A percentile compares a stretch with the other conserved stretches of the same genome.
phyloP scores from a whole-genome alignment of 2,329 filamentous ascomycete genomes.

The Alternaria sp. region DNA sequence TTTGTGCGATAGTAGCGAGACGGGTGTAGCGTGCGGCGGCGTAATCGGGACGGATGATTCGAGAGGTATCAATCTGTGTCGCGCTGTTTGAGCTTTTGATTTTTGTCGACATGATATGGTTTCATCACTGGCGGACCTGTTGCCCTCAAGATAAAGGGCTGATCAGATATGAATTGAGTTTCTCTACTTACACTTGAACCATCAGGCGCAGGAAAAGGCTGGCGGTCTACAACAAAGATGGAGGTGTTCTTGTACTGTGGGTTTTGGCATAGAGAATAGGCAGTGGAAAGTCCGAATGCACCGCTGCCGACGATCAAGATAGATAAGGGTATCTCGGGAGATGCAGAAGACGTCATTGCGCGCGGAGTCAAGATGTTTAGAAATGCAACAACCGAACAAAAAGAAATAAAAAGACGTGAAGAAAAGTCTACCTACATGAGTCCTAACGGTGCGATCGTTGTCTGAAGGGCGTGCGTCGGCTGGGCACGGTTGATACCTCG shows the following conservation, averaged over 20 bases:
- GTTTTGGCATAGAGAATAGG: constrained; percentile 73
- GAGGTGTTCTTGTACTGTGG: constrained; percentile 59
- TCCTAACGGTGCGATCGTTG: constrained; percentile 29
- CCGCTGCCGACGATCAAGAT: constrained; percentile 62
- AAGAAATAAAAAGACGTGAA: background rate
- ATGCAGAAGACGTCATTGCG: constrained; percentile 34
- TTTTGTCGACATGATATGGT: background rate
- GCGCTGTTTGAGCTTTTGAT: constrained; percentile 7
- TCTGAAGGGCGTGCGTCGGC: constrained; percentile 33
- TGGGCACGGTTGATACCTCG: constrained; percentile 34
- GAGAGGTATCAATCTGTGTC: constrained; percentile 63
- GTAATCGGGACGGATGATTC: constrained; percentile 78
- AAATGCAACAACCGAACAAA: constrained; percentile 10
- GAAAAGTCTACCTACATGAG: constrained; percentile 21
- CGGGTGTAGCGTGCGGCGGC: constrained; percentile 77
- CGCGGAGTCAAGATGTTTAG: background rate
- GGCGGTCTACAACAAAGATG: constrained; percentile 67
- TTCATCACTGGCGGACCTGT: background rate
- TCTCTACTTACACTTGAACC: constrained; percentile 59
- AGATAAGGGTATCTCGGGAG: constrained; percentile 50
- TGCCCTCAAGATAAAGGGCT: background rate
- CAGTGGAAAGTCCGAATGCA: constrained; percentile 69
- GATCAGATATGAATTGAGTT: background rate
- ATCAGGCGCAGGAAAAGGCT: constrained; percentile 66
- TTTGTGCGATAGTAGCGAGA: constrained; percentile 75